phyloP scores from a whole-genome alignment of 2,329 filamentous ascomycete species.

The Verticillium zaregamsianum region DNA sequence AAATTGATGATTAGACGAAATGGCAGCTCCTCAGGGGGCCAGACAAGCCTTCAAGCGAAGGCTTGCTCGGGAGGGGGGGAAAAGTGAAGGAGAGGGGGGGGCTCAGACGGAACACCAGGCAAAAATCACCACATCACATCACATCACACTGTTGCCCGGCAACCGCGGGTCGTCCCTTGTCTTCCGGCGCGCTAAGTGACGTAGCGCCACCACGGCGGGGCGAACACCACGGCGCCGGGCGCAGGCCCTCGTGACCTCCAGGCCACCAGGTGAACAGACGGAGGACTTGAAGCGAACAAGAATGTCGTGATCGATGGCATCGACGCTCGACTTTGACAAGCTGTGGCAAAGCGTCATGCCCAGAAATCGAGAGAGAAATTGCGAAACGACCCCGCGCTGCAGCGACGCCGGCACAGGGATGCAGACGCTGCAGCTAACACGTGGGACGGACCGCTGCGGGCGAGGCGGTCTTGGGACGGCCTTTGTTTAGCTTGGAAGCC shows the following conservation, averaged over 20 bases:
- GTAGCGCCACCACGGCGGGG: slow-evolving; percentile 5
- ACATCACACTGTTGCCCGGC: slow-evolving; percentile 9
- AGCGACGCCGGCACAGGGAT: background rate
- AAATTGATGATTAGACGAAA: background rate
- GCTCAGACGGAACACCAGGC: background rate
- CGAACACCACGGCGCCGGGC: background rate
- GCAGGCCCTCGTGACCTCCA: background rate
- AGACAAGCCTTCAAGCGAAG: background rate
- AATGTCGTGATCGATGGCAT: background rate
- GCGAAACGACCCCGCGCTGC: background rate
- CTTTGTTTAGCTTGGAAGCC: background rate
- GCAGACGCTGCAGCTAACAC: background rate
- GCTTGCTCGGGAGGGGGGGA: too few species aligned
- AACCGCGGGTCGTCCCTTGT: slow-evolving; percentile 12
- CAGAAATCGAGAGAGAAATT: background rate
- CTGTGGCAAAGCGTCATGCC: background rate
- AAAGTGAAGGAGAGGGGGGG: too few species aligned
- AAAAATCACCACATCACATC: background rate
- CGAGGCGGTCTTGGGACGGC: background rate
- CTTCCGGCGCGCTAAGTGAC: slow-evolving; percentile 8
- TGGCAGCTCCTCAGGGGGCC: background rate
- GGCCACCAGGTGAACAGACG: background rate
- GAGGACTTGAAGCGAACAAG: background rate
- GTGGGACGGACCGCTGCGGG: background rate
- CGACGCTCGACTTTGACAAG: background rate